Percentiles rank a stretch among this genome's conserved stretches.
These are phyloP conservation scores for Hymenoscyphus fructigenus DNA, from an alignment of 2,329 filamentous ascomycete genomes.

Conservation along the genomic window DNA sequence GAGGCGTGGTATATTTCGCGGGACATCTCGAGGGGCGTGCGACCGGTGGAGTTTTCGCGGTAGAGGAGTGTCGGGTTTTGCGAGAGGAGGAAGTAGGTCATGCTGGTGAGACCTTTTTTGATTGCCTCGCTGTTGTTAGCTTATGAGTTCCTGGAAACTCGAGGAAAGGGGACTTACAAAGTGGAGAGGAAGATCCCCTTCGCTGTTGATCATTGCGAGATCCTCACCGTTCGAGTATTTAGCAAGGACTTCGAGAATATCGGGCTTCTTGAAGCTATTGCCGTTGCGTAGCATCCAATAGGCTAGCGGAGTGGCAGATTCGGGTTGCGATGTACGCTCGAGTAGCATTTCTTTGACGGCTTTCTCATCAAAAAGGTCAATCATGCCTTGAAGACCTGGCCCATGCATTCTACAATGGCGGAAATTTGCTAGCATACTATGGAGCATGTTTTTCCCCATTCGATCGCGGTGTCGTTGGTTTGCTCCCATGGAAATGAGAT, in stretches of 20 bases:
- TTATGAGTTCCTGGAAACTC: conserved; percentile 27
- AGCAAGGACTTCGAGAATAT: conserved; percentile 51
- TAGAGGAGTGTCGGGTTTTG: conserved; percentile 47
- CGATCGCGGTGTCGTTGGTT: conserved; percentile 65
- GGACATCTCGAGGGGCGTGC: conserved; percentile 69
- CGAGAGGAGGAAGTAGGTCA: conserved; percentile 28
- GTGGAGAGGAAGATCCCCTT: conserved; percentile 66
- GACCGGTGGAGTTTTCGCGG: conserved; percentile 74
- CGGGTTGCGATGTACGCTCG: conserved; percentile 53
- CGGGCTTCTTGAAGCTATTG: conserved; percentile 32
- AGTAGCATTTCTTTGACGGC: conserved; percentile 57
- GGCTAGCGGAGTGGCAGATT: conserved; percentile 64
- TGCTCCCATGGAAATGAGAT: conserved; percentile 66
- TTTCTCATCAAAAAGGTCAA: conserved; percentile 57
- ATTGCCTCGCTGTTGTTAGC: conserved; percentile 39
- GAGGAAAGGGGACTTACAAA: conserved; percentile 41
- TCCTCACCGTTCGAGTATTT: conserved; percentile 56
- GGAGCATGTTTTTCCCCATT: conserved; percentile 66
- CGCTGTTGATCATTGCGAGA: conserved; percentile 58
- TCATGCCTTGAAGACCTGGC: conserved; percentile 44
- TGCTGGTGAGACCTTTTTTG: conserved; percentile 23
- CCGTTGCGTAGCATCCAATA: conserved; percentile 46
- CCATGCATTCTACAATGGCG: conserved; percentile 22
- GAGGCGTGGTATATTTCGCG: conserved; percentile 51
- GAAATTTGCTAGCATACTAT: conserved; percentile 47